A percentile compares a stretch with the other conserved stretches of the same genome.
phyloP scores from a whole-genome alignment of 306 rosid genomes.

The Rosa multiflora region DNA sequence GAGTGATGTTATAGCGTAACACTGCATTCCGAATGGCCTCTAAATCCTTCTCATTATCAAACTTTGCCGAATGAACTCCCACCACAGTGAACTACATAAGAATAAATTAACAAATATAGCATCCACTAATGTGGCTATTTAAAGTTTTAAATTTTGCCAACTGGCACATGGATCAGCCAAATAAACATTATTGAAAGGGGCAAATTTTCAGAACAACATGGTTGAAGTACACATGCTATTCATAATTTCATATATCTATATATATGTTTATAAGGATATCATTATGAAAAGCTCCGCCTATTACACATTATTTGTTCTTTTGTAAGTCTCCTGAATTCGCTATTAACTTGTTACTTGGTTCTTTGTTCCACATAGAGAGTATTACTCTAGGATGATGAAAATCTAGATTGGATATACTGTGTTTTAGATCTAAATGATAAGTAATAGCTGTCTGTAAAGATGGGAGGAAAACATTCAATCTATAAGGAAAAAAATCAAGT shows the following conservation, averaged over 20 bases:
- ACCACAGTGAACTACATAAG: slow-evolving; percentile 71
- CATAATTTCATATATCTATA: not conserved
- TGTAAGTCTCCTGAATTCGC: not conserved
- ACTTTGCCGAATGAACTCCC: slow-evolving; percentile 98
- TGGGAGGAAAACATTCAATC: not conserved
- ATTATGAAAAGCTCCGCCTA: not conserved
- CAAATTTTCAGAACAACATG: not conserved
- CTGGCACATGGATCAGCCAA: slow-evolving; percentile 6
- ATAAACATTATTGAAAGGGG: not conserved
- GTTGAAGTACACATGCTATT: not conserved
- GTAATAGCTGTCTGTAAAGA: not conserved
- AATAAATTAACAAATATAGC: slow-evolving; percentile 7
- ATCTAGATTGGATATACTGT: not conserved
- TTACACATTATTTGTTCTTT: not conserved
- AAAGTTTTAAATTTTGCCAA: not conserved
- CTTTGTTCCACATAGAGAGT: not conserved
- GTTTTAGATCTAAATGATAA: not conserved
- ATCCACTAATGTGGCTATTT: not conserved
- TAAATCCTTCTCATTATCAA: slow-evolving; percentile 94
- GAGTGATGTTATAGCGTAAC: slow-evolving; percentile 84
- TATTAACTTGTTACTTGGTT: not conserved
- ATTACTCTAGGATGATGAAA: not conserved
- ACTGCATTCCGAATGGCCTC: slow-evolving; percentile 98
- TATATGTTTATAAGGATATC: not conserved
- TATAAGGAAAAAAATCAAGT: not conserved